Conservation (phyloP, 306 rosid species). For the Chamaecrista fasciculata region DNA sequence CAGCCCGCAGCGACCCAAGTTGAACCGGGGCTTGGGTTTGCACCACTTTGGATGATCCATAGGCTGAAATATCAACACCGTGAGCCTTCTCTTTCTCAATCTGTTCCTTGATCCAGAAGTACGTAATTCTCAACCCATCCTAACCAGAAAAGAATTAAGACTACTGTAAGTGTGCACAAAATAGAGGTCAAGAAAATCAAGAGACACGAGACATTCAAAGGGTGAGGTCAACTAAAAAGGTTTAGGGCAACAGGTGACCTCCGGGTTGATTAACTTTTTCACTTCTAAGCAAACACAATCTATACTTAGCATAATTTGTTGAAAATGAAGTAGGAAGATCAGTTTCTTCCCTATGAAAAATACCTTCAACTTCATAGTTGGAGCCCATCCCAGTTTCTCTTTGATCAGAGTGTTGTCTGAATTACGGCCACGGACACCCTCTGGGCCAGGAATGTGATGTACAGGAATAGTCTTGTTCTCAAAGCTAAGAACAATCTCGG, state of each 20-base stretch:
- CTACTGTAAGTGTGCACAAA: constrained; percentile 8
- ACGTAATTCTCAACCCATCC: constrained; percentile 94
- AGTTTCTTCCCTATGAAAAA: not conserved
- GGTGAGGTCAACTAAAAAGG: not conserved
- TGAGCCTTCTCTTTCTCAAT: constrained; percentile 81
- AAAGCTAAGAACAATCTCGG: constrained; percentile 90
- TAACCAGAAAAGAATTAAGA: constrained; percentile 33
- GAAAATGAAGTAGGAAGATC: constrained; percentile 4
- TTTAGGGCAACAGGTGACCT: too few species aligned
- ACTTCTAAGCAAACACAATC: not conserved
- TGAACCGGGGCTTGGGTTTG: constrained; percentile 97
- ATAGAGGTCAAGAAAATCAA: not conserved
- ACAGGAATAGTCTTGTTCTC: constrained; percentile 80
- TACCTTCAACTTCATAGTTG: constrained; percentile 97
- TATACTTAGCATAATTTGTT: not conserved
- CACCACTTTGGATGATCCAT: constrained; percentile 93
- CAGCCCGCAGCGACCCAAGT: constrained; percentile 90
- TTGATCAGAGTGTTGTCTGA: constrained; percentile 94
- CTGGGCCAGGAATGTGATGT: constrained; percentile 97
- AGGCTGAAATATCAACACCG: constrained; percentile 62
- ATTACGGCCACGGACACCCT: constrained; percentile 99
- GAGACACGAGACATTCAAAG: not conserved
- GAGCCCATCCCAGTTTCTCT: constrained; percentile 99
- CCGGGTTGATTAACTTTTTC: not conserved
- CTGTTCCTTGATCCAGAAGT: constrained; percentile 97